phyloP scores from a whole-genome alignment of 2,329 filamentous ascomycete genomes.

The Penicillium sp. region DNA sequence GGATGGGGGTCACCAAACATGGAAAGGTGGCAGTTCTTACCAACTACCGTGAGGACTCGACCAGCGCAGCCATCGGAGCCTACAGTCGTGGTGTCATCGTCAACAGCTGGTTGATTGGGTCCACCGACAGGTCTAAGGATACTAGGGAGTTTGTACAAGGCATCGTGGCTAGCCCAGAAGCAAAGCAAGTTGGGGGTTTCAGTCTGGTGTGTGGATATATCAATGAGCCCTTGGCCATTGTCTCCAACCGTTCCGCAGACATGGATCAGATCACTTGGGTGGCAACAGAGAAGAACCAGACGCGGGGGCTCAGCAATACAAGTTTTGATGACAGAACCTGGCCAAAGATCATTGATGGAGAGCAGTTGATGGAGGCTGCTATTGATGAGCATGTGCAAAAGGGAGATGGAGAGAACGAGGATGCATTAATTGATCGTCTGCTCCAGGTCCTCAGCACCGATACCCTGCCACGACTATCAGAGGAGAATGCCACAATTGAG shows the following conservation, averaged over 20 bases:
- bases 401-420: slow-evolving; percentile 45
- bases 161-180: slow-evolving; percentile 54
- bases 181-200: slow-evolving; percentile 61
- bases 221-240: slow-evolving; percentile 54
- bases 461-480: slow-evolving; percentile 52
- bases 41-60: slow-evolving; percentile 59
- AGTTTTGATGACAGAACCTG: slow-evolving; percentile 58
- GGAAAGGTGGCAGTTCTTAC: slow-evolving; percentile 63
- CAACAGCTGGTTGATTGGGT: slow-evolving; percentile 56
- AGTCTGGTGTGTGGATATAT: slow-evolving; percentile 60
- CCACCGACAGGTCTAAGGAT: slow-evolving; percentile 38
- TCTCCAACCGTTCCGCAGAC: slow-evolving; percentile 61
- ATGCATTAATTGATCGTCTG: slow-evolving; percentile 52
- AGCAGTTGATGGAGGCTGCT: slow-evolving; percentile 51
- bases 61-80: slow-evolving; percentile 47
- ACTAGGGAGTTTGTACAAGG: slow-evolving; percentile 54
- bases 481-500: slow-evolving; percentile 50
- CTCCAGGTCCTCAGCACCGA: slow-evolving; percentile 55
- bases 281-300: slow-evolving; percentile 49
- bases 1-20: slow-evolving; percentile 61
- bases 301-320: slow-evolving; percentile 61
- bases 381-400: slow-evolving; percentile 46
- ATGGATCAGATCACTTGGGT: slow-evolving; percentile 54
- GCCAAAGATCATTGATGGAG: slow-evolving; percentile 61
- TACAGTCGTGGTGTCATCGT: slow-evolving; percentile 59